Base-by-base conservation (phyloP, 495 filamentous ascomycete genomes). In the Cudoniella acicularis region DNA sequence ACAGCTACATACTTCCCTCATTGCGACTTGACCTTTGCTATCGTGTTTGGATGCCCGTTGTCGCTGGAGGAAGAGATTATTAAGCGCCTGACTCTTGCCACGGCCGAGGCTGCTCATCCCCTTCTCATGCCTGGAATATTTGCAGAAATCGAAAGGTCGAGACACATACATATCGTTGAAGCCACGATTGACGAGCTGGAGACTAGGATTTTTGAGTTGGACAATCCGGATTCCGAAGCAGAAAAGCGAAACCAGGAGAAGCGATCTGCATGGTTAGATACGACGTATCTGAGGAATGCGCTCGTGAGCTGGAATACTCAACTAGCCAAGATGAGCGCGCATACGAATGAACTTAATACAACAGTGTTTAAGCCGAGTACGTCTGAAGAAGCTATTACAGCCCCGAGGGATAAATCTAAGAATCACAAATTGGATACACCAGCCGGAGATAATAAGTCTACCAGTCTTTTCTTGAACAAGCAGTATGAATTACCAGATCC, bases 1-100 rank as follows among this genome's bases (percentile, higher is more conserved):
- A 64, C 70, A 0, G 42, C 54, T 17, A 73, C 71, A 0, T 58
- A 69, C 25, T 68, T 73, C 48, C 66, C 68, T 0, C 52, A 64
- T 20, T 54, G 36, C 2, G 48, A 45, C 0, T 43, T 69, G 16
- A 68, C 60, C 1, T 73, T 69, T 54, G 61, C 66, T 3, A 52
- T 70, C 3, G 16, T 69, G 11, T 70, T 71, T 20, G 68, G 70
- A 9, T 69, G 66, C 25, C 24, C 61, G 1, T 51, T 43, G 30
- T 22, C 40, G 1, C 26, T 57, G 13, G 66, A 70, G 46, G 46
- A 52, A 3, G 54, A 64, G 13, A 53, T 72, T 23, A 47, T 67
- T 17, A 64, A 16, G 21, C 54, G 68, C 0, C 47, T 70, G 9
- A 16, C 10, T 0, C 20, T 54, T 1, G 53, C 59, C 2, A 54